phyloP scores from a whole-genome alignment of 768 basidiomycete species.

The Kondoa malvinella region DNA sequence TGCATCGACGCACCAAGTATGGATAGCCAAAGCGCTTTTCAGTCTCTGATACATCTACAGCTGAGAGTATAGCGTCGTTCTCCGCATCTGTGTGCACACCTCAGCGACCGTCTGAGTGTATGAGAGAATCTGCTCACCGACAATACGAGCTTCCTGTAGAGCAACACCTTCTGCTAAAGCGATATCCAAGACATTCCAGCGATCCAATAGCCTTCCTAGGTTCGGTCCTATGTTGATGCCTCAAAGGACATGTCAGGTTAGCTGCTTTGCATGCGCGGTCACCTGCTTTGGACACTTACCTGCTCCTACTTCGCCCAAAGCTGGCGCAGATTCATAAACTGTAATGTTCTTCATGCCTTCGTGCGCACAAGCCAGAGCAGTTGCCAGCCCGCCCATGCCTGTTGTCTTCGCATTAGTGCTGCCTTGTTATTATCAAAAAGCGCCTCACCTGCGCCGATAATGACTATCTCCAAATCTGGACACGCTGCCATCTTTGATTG shows the following conservation, averaged over 20 bases:
- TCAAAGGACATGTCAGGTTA: too few species aligned
- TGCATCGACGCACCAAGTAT: background rate
- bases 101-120: too few species aligned
- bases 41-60: background rate
- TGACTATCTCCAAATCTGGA: background rate
- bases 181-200: background rate
- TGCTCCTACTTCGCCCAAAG: background rate
- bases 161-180: background rate
- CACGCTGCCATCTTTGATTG: background rate
- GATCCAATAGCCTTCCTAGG: background rate
- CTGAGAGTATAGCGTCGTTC: background rate
- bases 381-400: background rate
- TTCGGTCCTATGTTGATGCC: background rate
- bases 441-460: background rate
- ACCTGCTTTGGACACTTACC: too few species aligned
- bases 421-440: background rate
- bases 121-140: too few species aligned
- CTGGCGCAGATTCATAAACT: background rate
- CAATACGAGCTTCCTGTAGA: background rate
- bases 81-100: too few species aligned
- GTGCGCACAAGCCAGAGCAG: background rate
- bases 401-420: background rate
- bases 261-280: too few species aligned
- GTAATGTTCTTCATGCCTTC: background rate
- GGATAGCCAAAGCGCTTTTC: background rate